These are phyloP conservation scores for Petrea volubilis DNA, from an alignment of 257 asterid genomes.

Conservation along the genomic window DNA sequence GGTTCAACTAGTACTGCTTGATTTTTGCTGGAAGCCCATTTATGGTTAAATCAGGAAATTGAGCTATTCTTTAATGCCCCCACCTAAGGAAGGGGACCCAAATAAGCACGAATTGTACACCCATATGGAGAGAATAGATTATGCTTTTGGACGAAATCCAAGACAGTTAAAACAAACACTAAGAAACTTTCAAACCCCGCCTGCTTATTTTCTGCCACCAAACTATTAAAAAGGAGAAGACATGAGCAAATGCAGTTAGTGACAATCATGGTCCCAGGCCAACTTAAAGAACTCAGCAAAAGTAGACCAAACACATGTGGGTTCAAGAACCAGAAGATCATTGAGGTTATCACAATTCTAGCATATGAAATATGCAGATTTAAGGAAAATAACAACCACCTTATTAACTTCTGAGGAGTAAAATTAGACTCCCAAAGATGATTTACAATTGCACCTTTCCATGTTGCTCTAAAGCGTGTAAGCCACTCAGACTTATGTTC, in stretches of 20 bases:
- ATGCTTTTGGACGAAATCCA: neutral
- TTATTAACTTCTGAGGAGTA: constrained; percentile 84
- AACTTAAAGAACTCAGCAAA: neutral
- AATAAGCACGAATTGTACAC: neutral
- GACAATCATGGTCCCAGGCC: neutral
- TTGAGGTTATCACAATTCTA: constrained; percentile 7
- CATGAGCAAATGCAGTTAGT: neutral
- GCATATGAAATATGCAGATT: neutral
- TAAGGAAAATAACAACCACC: constrained; percentile 41
- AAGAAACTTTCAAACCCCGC: neutral
- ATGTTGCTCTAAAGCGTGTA: constrained; percentile 65
- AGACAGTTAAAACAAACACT: neutral
- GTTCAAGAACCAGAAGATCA: constrained; percentile 6
- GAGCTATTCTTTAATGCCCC: neutral
- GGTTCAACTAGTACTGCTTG: constrained; percentile 2
- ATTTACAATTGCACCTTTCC: constrained; percentile 87
- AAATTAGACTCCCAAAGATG: constrained; percentile 98
- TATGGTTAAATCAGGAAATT: neutral
- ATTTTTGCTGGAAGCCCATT: neutral
- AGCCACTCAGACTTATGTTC: constrained; percentile 67
- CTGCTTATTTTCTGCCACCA: neutral
- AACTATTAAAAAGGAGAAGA: neutral
- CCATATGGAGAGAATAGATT: neutral
- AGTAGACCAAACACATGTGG: neutral
- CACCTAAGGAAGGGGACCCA: neutral